phyloP scores from a whole-genome alignment of 257 asterid species.

The Osmanthus fragrans region DNA sequence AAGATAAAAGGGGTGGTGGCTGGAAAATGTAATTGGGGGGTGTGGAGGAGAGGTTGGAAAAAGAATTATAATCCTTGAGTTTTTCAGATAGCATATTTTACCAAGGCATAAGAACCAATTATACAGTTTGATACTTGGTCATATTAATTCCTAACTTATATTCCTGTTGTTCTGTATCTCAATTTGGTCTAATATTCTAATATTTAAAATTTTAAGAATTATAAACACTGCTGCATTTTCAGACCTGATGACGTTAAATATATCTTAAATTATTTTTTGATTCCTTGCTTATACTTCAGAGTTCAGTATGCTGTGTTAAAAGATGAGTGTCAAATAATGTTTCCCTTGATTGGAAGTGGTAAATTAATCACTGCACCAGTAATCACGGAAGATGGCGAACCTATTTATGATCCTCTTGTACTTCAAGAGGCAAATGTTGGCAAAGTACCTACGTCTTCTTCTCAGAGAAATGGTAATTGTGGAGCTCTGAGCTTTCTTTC shows the following conservation, averaged over 20 bases:
- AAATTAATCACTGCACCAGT: conserved; percentile 86
- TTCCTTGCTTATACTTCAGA: conserved; percentile 35
- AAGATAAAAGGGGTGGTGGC: too few species aligned
- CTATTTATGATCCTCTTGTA: conserved; percentile 79
- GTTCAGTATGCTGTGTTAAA: conserved; percentile 67
- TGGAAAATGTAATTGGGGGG: too few species aligned
- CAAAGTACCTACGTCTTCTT: conserved; percentile 27
- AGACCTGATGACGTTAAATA: not conserved
- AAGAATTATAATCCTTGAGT: too few species aligned
- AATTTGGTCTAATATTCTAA: not conserved
- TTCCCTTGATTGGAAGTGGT: conserved; percentile 89
- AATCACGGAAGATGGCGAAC: conserved; percentile 83
- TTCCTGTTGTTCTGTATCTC: not conserved
- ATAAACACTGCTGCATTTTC: not conserved
- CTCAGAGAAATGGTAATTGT: conserved; percentile 30
- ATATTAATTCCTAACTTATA: too few species aligned
- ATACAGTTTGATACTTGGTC: not conserved
- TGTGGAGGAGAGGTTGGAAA: too few species aligned
- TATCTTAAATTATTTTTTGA: not conserved
- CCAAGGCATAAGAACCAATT: not conserved
- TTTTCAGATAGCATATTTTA: too few species aligned
- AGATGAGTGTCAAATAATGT: conserved; percentile 78
- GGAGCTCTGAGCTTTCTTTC: conserved; percentile 12
- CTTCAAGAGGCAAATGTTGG: conserved; percentile 66
- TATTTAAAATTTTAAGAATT: not conserved